Evolutionary conservation across 495 filamentous ascomycete genomes (phyloP).

Genomic region (Podospora appendiculata): DNA sequence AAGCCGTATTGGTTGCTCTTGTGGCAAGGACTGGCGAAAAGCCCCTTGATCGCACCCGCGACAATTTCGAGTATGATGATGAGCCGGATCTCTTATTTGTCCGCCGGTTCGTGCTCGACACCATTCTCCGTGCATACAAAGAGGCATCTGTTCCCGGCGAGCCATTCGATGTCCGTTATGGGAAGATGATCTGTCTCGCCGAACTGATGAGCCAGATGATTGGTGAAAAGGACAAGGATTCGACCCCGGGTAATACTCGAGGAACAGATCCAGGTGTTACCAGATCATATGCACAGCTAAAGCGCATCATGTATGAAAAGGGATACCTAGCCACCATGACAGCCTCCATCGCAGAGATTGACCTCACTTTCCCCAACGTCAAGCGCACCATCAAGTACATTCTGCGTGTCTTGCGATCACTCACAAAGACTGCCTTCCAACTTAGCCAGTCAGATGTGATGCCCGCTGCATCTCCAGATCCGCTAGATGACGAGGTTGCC

Average conservation of each 20-base stretch:
- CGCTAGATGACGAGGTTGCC: conserved; percentile 80
- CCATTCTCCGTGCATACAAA: conserved; percentile 84
- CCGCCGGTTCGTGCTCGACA: conserved; percentile 89
- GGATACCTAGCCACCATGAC: conserved; percentile 85
- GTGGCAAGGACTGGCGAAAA: conserved; percentile 79
- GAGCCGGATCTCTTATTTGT: conserved; percentile 87
- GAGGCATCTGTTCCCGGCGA: conserved; percentile 77
- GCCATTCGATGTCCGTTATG: conserved; percentile 77
- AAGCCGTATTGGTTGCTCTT: conserved; percentile 77
- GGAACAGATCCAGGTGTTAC: conserved; percentile 21
- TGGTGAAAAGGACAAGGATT: conserved; percentile 59
- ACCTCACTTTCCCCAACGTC: conserved; percentile 87
- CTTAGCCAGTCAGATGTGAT: conserved; percentile 75
- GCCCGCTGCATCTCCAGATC: conserved; percentile 53
- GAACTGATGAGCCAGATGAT: conserved; percentile 93
- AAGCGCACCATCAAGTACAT: conserved; percentile 96
- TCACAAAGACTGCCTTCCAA: conserved; percentile 79
- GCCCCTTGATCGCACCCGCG: conserved; percentile 35
- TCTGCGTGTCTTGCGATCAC: conserved; percentile 73
- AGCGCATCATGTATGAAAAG: conserved; percentile 96
- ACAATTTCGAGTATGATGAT: conserved; percentile 60
- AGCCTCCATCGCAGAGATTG: conserved; percentile 88
- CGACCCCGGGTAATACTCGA: conserved; percentile 29
- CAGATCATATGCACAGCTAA: conserved; percentile 64
- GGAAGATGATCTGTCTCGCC: conserved; percentile 72